phyloP scores from a whole-genome alignment of 495 filamentous ascomycete species.

The Gamarada debralockiae region DNA sequence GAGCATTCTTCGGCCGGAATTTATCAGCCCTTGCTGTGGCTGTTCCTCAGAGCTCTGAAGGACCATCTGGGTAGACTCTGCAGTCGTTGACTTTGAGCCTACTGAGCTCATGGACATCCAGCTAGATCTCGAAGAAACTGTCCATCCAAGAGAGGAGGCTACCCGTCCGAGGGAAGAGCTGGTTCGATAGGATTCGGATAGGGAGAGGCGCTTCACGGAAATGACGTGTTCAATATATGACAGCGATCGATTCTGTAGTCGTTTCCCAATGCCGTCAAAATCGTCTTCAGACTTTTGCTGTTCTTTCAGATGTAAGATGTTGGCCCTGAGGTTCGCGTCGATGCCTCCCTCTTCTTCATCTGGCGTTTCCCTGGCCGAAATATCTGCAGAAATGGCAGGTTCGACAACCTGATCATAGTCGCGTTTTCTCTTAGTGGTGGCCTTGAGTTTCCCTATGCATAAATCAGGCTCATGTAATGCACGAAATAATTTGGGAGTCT shows the following conservation, averaged over 20 bases:
- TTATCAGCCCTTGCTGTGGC: too few relatives aligned
- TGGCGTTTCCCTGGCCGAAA: not conserved
- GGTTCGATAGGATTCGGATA: too few relatives aligned
- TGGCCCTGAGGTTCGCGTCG: not conserved
- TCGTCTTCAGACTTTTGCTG: not conserved
- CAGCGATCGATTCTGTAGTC: not conserved
- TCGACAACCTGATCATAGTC: not conserved
- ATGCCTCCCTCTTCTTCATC: not conserved
- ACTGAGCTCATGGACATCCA: too few relatives aligned
- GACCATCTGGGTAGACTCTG: too few relatives aligned
- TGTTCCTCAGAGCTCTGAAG: too few relatives aligned
- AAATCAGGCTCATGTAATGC: constrained; percentile 1
- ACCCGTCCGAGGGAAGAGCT: too few relatives aligned
- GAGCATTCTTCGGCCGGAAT: too few relatives aligned
- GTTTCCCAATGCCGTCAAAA: not conserved
- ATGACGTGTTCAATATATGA: constrained; percentile 4
- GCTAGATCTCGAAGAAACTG: too few relatives aligned
- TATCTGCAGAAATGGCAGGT: not conserved
- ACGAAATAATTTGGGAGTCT: not conserved
- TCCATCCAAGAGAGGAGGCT: too few relatives aligned
- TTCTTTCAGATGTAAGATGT: not conserved
- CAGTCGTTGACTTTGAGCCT: too few relatives aligned
- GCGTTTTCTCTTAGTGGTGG: not conserved
- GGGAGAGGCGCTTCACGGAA: constrained; percentile 3
- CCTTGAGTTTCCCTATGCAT: constrained; percentile 1